Evolutionary conservation across 345 rosid species (phyloP), one percentile per base, ranked within the genome.

Genomic region (Citrus reticulata): DNA sequence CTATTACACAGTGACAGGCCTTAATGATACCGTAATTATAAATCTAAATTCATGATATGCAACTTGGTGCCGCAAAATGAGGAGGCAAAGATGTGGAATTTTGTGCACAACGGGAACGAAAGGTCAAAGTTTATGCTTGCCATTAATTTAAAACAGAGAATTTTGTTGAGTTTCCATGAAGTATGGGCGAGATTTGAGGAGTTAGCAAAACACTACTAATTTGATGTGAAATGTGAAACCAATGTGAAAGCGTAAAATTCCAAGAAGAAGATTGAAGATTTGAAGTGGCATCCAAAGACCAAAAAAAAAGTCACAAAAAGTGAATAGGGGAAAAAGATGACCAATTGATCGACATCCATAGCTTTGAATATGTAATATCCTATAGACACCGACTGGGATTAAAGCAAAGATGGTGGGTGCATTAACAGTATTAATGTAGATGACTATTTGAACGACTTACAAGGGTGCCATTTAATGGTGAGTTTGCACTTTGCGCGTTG

Each of bases 161-260:
- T 54, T 65, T 39, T 9, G 29, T n/a, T 5, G 13, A 13, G 19
- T 46, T 68, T 17, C 34, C 27, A n/a, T 6, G 40, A 6, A n/a
- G 6, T 10, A 42, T 13, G 32, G 16, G 42, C 32, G 29, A 22
- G 20, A 20, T 37, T 42, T 63, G 13, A 39, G 39, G 9, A 59
- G 54, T 70, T 7, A 3, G 59, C 29, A 16, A 14, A 24, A 70
- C 29, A 24, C 27, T 27, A 39, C 16, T 42, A 17, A 7, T 16
- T 6, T 29, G 27, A 46, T 2, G 5, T 3, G 17, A 46, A 3
- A 4, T 46, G 51, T 46, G 27, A 72, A 54, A 54, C 2, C 10
- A 74, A 25, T 62, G 77, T 27, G 77, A 74, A 74, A 74, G 55
- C 77, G 24, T 3, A 60, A 60, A 68, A 74, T 37, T 46, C 30